Evolutionary conservation across 768 basidiomycete species (phyloP).

Genomic region (Amanita muscaria): DNA sequence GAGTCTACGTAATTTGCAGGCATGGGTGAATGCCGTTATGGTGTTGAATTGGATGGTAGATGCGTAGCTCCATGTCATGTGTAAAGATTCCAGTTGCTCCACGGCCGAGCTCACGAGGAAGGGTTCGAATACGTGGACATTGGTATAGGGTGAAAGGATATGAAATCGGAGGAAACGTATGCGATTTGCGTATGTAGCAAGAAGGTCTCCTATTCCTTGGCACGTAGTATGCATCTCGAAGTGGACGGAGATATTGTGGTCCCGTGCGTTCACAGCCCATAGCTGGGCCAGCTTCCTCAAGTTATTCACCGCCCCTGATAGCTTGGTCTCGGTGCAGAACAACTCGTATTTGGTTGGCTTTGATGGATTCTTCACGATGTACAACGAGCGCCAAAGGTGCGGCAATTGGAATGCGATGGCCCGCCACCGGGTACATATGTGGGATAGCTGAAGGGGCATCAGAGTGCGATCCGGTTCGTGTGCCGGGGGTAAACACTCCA

Average conservation of each 20-base stretch:
- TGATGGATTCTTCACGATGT: neutral
- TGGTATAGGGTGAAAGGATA: neutral
- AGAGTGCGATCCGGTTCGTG: neutral
- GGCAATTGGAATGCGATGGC: conserved; percentile 1
- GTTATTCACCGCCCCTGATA: neutral
- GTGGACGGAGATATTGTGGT: neutral
- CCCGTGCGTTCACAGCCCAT: neutral
- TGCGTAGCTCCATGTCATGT: conserved; percentile 1
- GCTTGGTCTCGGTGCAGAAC: neutral
- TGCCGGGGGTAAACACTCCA: neutral
- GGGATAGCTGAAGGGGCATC: neutral
- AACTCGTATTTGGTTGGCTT: conserved; percentile 3
- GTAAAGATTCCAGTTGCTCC: neutral
- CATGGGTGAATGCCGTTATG: neutral
- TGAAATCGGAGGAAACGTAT: conserved; percentile 1
- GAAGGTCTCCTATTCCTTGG: neutral
- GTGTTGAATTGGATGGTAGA: neutral
- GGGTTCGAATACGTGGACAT: neutral
- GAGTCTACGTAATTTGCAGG: neutral
- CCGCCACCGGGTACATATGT: conserved; percentile 4
- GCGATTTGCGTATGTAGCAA: neutral
- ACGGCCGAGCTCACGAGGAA: neutral
- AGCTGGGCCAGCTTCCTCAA: neutral
- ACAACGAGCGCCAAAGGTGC: neutral
- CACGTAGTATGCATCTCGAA: neutral